phyloP scores from a whole-genome alignment of 169 alveolate species.

The Plasmodium coatneyi region DNA sequence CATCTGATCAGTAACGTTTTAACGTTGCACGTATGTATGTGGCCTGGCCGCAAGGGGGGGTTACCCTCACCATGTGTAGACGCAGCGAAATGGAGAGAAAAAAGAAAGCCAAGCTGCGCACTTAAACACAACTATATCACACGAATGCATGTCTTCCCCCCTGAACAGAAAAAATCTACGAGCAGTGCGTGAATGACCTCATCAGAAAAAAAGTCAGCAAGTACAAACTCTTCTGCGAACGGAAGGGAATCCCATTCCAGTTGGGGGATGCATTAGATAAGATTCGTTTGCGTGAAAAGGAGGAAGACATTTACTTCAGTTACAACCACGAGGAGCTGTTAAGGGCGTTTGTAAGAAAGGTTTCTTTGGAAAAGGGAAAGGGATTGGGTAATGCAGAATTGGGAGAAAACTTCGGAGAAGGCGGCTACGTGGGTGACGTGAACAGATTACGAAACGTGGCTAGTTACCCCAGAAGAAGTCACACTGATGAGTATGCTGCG shows the following conservation, averaged over 20 bases:
- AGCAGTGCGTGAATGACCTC: slow-evolving; percentile 46
- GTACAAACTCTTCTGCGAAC: slow-evolving; percentile 38
- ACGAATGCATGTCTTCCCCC: not conserved
- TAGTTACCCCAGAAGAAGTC: not conserved
- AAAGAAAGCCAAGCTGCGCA: not conserved
- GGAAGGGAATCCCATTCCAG: slow-evolving; percentile 2
- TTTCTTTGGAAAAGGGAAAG: not conserved
- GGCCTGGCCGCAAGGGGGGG: not conserved
- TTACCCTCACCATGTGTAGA: not conserved
- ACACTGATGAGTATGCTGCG: not conserved
- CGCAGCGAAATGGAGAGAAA: not conserved
- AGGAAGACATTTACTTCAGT: slow-evolving; percentile 43
- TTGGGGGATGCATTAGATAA: slow-evolving; percentile 26
- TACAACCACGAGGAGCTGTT: slow-evolving; percentile 23
- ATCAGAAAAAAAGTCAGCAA: slow-evolving; percentile 32
- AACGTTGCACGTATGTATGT: not conserved
- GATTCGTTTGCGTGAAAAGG: not conserved
- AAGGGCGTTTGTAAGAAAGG: slow-evolving; percentile 18
- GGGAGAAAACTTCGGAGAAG: not conserved
- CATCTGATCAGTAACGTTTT: not conserved
- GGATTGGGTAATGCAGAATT: not conserved
- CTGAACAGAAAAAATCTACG: slow-evolving; percentile 16
- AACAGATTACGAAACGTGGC: not conserved
- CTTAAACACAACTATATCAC: not conserved
- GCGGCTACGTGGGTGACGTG: not conserved